A percentile compares a stretch with the other conserved stretches of the same genome.
Conservation (phyloP, 805 yeast species). For the Hanseniaspora meyeri region DNA sequence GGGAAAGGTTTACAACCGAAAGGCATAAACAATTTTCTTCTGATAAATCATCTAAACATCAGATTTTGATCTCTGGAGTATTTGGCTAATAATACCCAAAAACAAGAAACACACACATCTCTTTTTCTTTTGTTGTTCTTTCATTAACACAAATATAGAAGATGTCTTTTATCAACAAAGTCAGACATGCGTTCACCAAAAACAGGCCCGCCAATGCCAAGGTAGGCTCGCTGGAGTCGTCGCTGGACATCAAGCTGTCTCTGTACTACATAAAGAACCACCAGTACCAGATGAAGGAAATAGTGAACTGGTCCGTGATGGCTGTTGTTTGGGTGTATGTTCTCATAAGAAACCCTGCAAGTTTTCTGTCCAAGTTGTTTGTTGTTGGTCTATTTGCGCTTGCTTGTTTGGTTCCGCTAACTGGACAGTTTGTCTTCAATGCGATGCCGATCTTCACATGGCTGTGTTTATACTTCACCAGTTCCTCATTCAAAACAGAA, state of each 20-base stretch:
- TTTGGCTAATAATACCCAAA: no score
- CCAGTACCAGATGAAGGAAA: constrained; percentile 37
- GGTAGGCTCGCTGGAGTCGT: constrained; percentile 40
- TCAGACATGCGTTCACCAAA: constrained; percentile 11
- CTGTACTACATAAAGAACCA: constrained; percentile 33
- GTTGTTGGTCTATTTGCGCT: constrained; percentile 31
- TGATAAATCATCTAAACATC: no score
- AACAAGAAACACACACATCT: background rate
- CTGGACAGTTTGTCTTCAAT: constrained; percentile 71
- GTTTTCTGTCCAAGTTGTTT: constrained; percentile 30
- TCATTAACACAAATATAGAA: background rate
- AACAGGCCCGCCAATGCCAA: constrained; percentile 40
- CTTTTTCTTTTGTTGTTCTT: background rate
- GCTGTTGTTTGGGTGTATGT: constrained; percentile 45
- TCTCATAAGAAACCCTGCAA: constrained; percentile 45
- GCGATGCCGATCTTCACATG: constrained; percentile 78
- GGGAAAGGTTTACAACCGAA: background rate
- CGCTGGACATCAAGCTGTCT: constrained; percentile 35
- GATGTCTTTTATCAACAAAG: constrained; percentile 1
- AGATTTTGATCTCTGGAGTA: background rate
- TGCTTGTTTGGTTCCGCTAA: constrained; percentile 53
- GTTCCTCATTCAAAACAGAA: constrained; percentile 56
- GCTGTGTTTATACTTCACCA: constrained; percentile 70
- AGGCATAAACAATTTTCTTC: background rate
- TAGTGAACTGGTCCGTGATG: constrained; percentile 40